These are phyloP conservation scores for Dactylellina leptospora DNA, from an alignment of 2,329 filamentous ascomycete genomes.

Conservation along the genomic window DNA sequence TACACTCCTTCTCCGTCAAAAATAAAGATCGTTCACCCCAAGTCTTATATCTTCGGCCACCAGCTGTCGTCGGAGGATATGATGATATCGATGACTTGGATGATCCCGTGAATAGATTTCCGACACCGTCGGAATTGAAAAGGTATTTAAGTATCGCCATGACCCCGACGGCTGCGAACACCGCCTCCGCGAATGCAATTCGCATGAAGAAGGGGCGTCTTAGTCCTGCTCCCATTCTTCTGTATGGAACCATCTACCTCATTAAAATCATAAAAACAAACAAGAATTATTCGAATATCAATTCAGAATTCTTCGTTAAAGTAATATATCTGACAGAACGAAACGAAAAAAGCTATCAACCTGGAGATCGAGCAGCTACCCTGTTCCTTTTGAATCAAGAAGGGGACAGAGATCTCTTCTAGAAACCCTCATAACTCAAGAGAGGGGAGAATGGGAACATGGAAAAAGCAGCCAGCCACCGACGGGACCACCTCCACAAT, in stretches of 20 bases:
- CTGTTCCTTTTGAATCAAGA: neutral
- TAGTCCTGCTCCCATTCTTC: constrained; percentile 22
- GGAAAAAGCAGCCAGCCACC: too few relatives aligned
- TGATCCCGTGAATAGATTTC: neutral
- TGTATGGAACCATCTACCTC: constrained; percentile 27
- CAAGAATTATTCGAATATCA: neutral
- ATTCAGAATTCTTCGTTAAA: neutral
- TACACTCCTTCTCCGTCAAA: constrained; percentile 46
- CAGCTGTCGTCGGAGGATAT: constrained; percentile 3
- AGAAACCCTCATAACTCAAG: too few relatives aligned
- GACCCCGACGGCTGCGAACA: constrained; percentile 39
- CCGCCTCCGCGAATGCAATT: constrained; percentile 42
- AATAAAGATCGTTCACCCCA: constrained; percentile 22
- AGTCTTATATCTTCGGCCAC: constrained; percentile 12
- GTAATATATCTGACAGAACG: neutral
- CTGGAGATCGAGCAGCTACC: neutral
- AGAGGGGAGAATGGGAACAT: too few relatives aligned
- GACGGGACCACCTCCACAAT: neutral
- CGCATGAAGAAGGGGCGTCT: constrained; percentile 48
- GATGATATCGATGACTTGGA: neutral
- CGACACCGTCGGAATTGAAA: constrained; percentile 17
- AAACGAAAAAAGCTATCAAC: neutral
- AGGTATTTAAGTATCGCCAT: constrained; percentile 30
- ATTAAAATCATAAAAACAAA: neutral
- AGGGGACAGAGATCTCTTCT: neutral